A percentile compares a stretch with the other conserved stretches of the same genome.
phyloP scores from a whole-genome alignment of 176 grass and related monocot species.

The Stipa capillata region DNA sequence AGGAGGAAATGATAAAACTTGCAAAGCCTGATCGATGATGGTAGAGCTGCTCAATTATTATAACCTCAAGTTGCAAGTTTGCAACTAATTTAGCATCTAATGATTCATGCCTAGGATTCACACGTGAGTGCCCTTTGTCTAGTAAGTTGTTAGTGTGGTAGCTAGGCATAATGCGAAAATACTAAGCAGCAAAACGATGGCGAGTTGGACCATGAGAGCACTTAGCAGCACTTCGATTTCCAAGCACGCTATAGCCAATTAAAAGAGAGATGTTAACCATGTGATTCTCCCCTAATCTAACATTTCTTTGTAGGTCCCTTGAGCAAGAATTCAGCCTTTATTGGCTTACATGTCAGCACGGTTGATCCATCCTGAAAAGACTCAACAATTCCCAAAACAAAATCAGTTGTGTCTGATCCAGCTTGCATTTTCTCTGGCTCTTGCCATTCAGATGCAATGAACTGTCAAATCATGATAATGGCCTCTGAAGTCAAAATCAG shows the following conservation, averaged over 20 bases:
- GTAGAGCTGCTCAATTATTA: background rate
- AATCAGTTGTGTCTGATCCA: background rate
- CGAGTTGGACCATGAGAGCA: background rate
- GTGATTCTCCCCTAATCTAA: background rate
- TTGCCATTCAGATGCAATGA: background rate
- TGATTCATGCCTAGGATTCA: conserved; percentile 4
- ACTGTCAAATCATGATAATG: background rate
- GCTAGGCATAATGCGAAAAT: background rate
- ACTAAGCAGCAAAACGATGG: conserved; percentile 12
- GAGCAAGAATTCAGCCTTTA: conserved; percentile 34
- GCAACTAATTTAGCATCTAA: background rate
- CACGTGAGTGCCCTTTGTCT: background rate
- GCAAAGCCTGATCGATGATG: background rate
- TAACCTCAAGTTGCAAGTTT: background rate
- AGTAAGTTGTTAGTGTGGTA: background rate
- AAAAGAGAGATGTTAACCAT: background rate
- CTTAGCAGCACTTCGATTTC: background rate
- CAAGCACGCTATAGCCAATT: background rate
- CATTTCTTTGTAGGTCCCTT: conserved; percentile 4
- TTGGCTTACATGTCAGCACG: conserved; percentile 5
- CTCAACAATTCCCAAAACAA: background rate
- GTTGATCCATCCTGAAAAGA: conserved; percentile 42
- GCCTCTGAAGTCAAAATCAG: background rate
- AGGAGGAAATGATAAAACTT: no score
- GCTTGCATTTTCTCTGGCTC: background rate